phyloP scores from a whole-genome alignment of 2,329 filamentous ascomycete species.

The Xylariaceae sp. region DNA sequence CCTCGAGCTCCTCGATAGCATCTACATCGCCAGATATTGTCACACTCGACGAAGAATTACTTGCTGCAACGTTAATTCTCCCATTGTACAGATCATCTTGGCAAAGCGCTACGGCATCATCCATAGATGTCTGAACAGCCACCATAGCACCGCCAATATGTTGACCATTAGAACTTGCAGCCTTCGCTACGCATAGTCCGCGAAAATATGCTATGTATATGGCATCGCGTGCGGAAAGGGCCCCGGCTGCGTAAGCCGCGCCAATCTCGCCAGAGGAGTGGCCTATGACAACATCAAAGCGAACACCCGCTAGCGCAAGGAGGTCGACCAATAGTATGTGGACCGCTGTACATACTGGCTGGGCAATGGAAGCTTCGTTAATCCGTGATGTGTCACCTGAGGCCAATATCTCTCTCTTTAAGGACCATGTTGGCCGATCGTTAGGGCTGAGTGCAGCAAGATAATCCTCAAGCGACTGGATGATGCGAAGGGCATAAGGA shows the following conservation, averaged over 20 bases:
- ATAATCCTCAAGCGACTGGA: conserved; percentile 21
- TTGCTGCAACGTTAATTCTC: conserved; percentile 18
- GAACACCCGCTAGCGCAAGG: conserved; percentile 27
- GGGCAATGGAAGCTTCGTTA: conserved; percentile 19
- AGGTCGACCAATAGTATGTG: conserved; percentile 44
- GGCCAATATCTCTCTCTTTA: conserved; percentile 16
- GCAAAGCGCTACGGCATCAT: conserved; percentile 23
- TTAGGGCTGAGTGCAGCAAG: conserved; percentile 24
- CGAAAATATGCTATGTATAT: conserved; percentile 38
- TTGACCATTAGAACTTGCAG: no score
- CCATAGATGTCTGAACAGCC: conserved; percentile 40
- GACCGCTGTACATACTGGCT: conserved; percentile 42
- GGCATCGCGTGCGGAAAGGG: conserved; percentile 27
- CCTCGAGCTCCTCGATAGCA: conserved; percentile 14
- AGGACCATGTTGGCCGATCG: conserved; percentile 23
- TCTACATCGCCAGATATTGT: conserved; percentile 25
- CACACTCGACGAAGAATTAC: conserved; percentile 21
- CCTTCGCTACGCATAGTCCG: no score
- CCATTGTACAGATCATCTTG: conserved; percentile 9
- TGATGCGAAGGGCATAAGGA: conserved; percentile 6
- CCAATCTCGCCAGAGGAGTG: conserved; percentile 37
- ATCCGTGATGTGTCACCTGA: conserved; percentile 14
- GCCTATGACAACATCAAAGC: conserved; percentile 31
- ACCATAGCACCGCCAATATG: conserved; percentile 44
- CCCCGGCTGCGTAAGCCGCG: conserved; percentile 28